These are phyloP conservation scores for Adansonia grandidieri DNA, from an alignment of 441 rosid species.

Conservation along the genomic window DNA sequence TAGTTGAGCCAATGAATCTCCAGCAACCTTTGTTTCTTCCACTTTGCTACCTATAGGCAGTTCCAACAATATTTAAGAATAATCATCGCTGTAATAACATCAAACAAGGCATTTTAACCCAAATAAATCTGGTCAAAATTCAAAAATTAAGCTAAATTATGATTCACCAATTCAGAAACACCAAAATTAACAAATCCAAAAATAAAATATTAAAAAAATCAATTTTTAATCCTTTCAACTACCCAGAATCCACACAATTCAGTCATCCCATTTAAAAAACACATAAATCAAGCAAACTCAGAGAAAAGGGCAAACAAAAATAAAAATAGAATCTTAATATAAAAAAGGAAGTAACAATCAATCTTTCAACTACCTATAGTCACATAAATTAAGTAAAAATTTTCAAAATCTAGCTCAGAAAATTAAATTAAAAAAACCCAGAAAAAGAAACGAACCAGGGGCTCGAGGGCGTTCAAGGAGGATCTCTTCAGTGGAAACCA, in stretches of 20 bases:
- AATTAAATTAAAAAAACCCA: neutral
- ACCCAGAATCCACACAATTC: neutral
- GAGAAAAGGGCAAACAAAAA: too few relatives aligned
- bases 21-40: slow-evolving; percentile 48
- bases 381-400: neutral
- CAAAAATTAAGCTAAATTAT: neutral
- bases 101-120: neutral
- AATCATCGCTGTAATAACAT: neutral
- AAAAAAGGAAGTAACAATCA: neutral
- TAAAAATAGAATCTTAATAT: too few relatives aligned
- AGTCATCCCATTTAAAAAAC: neutral
- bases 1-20: slow-evolving; percentile 49
- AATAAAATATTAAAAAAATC: neutral
- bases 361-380: neutral
- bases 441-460: slow-evolving; percentile 43
- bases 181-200: neutral
- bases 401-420: too few relatives aligned
- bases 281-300: neutral
- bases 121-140: neutral
- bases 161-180: neutral
- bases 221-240: neutral
- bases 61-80: neutral
- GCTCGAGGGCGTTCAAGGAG: slow-evolving; percentile 71
- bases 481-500: slow-evolving; percentile 82
- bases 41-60: slow-evolving; percentile 39